These are phyloP conservation scores for Fraxinus pennsylvanica DNA, from an alignment of 257 asterid genomes.

Conservation along the genomic window DNA sequence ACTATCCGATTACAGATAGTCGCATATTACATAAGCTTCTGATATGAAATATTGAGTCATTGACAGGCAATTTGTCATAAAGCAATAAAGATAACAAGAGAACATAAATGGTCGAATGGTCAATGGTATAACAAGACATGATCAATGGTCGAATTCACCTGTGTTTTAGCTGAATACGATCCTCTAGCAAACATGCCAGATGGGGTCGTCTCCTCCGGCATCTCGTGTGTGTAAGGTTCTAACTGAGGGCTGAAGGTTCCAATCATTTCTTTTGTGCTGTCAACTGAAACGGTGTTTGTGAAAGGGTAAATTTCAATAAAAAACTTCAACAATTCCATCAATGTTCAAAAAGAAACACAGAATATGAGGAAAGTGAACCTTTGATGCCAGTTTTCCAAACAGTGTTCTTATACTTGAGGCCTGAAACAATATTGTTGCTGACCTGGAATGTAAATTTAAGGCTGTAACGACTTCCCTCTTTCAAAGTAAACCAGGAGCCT, in stretches of 20 bases:
- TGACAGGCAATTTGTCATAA: not conserved
- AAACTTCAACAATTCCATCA: not conserved
- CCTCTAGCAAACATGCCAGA: constrained; percentile 94
- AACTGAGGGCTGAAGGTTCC: constrained; percentile 97
- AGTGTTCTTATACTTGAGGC: constrained; percentile 65
- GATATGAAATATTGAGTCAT: too few species aligned
- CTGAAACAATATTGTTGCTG: constrained; percentile 67
- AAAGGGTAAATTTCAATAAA: not conserved
- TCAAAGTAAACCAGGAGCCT: constrained; percentile 69
- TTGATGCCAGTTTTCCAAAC: constrained; percentile 79
- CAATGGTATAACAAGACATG: not conserved
- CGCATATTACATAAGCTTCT: not conserved
- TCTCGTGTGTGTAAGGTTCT: constrained; percentile 79
- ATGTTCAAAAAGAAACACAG: not conserved
- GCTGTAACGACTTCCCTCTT: constrained; percentile 68
- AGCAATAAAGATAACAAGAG: not conserved
- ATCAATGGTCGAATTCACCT: constrained; percentile 41
- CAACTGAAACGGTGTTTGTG: constrained; percentile 50
- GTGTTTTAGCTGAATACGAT: constrained; percentile 84
- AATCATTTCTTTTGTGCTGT: constrained; percentile 87
- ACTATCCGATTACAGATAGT: not conserved
- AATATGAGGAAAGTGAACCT: constrained; percentile 37
- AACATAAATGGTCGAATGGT: too few species aligned
- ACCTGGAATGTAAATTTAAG: constrained; percentile 61
- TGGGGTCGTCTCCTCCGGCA: constrained; percentile 96